phyloP scores from a whole-genome alignment of 805 yeast species.

The Candida sonorensis region DNA sequence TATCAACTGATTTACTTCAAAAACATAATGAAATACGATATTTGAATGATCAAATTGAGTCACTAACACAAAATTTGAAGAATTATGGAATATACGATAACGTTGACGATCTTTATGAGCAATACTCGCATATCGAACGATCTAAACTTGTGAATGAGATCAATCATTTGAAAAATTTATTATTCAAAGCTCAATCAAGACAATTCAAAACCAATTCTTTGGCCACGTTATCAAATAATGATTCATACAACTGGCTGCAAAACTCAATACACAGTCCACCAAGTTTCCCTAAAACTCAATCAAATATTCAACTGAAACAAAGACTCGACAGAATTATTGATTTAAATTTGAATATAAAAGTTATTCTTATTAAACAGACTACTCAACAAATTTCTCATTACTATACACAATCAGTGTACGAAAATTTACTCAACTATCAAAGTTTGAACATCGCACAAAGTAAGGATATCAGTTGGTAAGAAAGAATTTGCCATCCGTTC shows the following conservation, averaged over 20 bases:
- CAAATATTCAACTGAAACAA: no score
- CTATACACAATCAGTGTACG: slow-evolving; percentile 4
- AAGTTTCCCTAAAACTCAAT: no score
- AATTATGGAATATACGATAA: no score
- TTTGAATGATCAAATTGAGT: no score
- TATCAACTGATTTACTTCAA: no score
- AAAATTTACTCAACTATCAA: slow-evolving; percentile 2
- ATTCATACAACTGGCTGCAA: slow-evolving; percentile 4
- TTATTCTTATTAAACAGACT: background rate
- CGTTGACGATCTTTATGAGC: slow-evolving; percentile 6
- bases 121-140: slow-evolving; percentile 6
- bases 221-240: no score
- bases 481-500: no score
- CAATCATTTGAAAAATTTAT: slow-evolving; percentile 7
- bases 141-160: slow-evolving; percentile 10
- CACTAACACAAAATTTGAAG: no score
- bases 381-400: background rate
- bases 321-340: background rate
- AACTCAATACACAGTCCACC: no score
- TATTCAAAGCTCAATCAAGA: slow-evolving; percentile 3
- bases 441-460: background rate
- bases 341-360: background rate
- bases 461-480: no score
- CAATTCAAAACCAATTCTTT: no score
- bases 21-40: no score